Conservation (phyloP, 306 rosid species). For the Cercis canadensis region DNA sequence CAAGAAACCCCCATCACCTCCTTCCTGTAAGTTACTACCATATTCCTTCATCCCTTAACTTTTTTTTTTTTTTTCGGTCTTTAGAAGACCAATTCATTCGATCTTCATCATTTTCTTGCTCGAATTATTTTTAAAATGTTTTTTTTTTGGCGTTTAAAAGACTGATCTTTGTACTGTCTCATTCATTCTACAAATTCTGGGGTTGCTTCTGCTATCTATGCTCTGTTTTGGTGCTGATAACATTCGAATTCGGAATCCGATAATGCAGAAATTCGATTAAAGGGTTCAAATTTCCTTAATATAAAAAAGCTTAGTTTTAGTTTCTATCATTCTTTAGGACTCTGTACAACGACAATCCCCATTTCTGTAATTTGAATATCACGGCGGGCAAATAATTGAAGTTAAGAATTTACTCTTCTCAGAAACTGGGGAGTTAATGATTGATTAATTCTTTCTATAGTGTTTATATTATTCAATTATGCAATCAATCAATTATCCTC, state of each 20-base stretch:
- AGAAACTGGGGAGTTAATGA: background rate
- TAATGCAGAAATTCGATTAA: background rate
- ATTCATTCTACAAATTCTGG: background rate
- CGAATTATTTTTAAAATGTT: no score
- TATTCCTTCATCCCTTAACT: constrained; percentile 26
- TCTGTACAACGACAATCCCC: no score
- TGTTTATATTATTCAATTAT: background rate
- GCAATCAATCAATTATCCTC: constrained; percentile 33
- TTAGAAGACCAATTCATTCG: no score
- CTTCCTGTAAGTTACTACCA: constrained; percentile 61
- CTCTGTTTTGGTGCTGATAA: constrained; percentile 4
- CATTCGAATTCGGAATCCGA: background rate
- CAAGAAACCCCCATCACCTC: constrained; percentile 80
- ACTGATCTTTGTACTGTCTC: no score
- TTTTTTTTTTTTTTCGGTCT: background rate
- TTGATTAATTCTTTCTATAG: background rate
- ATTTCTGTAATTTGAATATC: no score
- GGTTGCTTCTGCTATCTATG: background rate
- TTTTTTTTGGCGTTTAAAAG: no score
- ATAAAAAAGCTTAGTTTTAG: no score
- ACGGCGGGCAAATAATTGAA: background rate
- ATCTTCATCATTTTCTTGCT: no score
- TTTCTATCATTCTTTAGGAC: no score
- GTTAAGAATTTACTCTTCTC: background rate
- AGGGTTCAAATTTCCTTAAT: background rate